Base-by-base conservation (phyloP, 83 land plant species). In the Thuja plicata region DNA sequence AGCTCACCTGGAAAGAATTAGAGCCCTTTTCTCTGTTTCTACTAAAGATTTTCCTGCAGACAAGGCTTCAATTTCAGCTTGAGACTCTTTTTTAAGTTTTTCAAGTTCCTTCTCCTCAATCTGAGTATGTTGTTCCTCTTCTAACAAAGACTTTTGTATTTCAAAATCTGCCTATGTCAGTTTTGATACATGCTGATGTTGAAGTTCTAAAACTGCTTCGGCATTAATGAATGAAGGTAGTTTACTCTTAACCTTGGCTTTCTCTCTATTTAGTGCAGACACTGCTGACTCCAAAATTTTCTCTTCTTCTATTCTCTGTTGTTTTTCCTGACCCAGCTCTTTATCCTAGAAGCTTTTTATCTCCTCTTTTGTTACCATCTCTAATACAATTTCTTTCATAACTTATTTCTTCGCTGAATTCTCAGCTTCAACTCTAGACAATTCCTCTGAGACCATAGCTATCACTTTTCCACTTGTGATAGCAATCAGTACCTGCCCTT, bases 401-500 rank as follows among this genome's bases (percentile, higher is more conserved):
- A n/a, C n/a, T n/a, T n/a, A n/a, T n/a, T n/a, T n/a, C n/a, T n/a
- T n/a, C n/a, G n/a, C n/a, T n/a, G n/a, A n/a, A n/a, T n/a, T n/a
- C n/a, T n/a, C n/a, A n/a, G n/a, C n/a, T n/a, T n/a, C n/a, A n/a
- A n/a, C n/a, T n/a, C n/a, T n/a, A n/a, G n/a, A n/a, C n/a, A n/a
- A n/a, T n/a, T n/a, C n/a, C n/a, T 71, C 91, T 17, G 74, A 87
- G 19, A 97, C 93, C 87, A 89, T 92, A 73, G 96, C 94, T 66
- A 89, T 60, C 92, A 95, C 94, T 76, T 93, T 95, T 10, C 99
- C 99, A 89, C 93, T 92, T 74, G 93, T 70, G 86, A 98, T 89
- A 34, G 95, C 95, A 70, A 97, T 94, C 19, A 98, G 98, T 52
- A 95, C 99, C 86, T 98, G 99, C 35, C 94, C 99, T 89, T 93